Percentiles rank a stretch among this genome's conserved stretches.
Conservation (phyloP, 768 basidiomycete genomes). For the Tylopilus plumbeoviolaceoides region DNA sequence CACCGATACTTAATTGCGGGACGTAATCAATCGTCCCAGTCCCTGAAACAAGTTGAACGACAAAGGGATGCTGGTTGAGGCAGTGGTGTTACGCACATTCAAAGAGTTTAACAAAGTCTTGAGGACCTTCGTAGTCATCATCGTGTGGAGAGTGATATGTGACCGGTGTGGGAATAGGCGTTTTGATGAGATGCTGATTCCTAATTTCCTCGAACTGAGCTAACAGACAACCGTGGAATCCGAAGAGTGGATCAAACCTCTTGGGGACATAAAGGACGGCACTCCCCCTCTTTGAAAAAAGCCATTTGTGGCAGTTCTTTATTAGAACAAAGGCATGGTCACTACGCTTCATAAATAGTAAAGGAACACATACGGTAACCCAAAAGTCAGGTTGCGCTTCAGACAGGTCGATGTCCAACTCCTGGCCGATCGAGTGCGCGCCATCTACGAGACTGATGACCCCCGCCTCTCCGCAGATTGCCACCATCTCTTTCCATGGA, state of each 20-base stretch:
- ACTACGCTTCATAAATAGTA: background rate
- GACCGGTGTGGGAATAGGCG: slow-evolving; percentile 54
- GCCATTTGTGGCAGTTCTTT: slow-evolving; percentile 86
- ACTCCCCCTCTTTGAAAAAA: slow-evolving; percentile 62
- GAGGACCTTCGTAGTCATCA: slow-evolving; percentile 24
- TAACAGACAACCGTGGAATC: background rate
- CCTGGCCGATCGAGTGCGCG: slow-evolving; percentile 76
- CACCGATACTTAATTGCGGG: slow-evolving; percentile 48
- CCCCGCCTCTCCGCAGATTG: slow-evolving; percentile 58
- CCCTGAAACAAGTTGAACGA: slow-evolving; percentile 39
- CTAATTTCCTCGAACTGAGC: slow-evolving; percentile 29
- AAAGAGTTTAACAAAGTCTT: slow-evolving; percentile 48
- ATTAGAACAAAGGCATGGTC: background rate
- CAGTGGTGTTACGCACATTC: slow-evolving; percentile 29
- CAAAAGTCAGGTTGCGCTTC: slow-evolving; percentile 68
- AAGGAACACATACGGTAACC: slow-evolving; percentile 51
- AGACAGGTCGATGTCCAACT: slow-evolving; percentile 54
- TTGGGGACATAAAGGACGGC: slow-evolving; percentile 74
- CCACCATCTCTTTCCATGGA: slow-evolving; percentile 71
- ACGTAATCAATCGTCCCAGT: slow-evolving; percentile 58
- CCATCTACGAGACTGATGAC: slow-evolving; percentile 72
- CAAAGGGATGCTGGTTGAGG: background rate
- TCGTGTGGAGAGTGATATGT: slow-evolving; percentile 48
- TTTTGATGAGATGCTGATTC: slow-evolving; percentile 60
- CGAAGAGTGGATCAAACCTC: slow-evolving; percentile 33